These are phyloP conservation scores for Globisporangium okanoganense DNA, from an alignment of 352 stramenopile genomes.

Conservation along the genomic window DNA sequence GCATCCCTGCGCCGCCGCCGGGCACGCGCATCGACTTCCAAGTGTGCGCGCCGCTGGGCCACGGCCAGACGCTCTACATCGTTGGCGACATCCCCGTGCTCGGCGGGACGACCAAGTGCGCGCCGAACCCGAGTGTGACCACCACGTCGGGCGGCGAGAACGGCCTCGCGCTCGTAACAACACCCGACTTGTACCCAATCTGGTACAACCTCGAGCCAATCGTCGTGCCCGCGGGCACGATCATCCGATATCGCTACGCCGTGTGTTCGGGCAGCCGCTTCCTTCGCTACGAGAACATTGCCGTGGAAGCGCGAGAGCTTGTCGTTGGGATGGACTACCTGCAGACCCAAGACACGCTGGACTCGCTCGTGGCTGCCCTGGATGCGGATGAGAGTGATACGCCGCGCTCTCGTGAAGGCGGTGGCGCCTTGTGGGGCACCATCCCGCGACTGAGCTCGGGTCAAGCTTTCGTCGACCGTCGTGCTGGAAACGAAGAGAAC, in stretches of 20 bases:
- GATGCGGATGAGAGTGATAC: constrained; percentile 3
- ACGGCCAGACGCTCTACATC: constrained; percentile 81
- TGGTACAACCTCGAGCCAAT: constrained; percentile 89
- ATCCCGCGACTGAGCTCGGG: constrained; percentile 80
- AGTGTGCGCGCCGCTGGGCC: constrained; percentile 63
- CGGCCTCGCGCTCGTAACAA: constrained; percentile 80
- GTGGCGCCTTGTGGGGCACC: constrained; percentile 40
- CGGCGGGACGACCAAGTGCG: constrained; percentile 53
- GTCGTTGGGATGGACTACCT: constrained; percentile 51
- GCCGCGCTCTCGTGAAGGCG: constrained; percentile 11
- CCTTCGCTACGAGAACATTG: constrained; percentile 63
- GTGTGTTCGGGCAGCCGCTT: constrained; percentile 81
- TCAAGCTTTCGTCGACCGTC: constrained; percentile 78
- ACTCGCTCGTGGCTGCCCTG: constrained; percentile 23
- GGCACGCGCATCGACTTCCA: constrained; percentile 83
- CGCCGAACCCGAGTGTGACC: constrained; percentile 36
- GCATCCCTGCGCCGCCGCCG: constrained; percentile 43
- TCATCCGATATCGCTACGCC: constrained; percentile 83
- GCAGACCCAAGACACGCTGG: constrained; percentile 75
- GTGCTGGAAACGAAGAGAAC: constrained; percentile 41
- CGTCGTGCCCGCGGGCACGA: constrained; percentile 49
- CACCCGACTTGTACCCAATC: constrained; percentile 81
- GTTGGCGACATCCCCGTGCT: constrained; percentile 70
- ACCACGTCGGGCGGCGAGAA: constrained; percentile 30
- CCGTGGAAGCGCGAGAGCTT: constrained; percentile 42